Base-by-base conservation (phyloP, 805 yeast genomes). In the Ogataea thermomethanolica region DNA sequence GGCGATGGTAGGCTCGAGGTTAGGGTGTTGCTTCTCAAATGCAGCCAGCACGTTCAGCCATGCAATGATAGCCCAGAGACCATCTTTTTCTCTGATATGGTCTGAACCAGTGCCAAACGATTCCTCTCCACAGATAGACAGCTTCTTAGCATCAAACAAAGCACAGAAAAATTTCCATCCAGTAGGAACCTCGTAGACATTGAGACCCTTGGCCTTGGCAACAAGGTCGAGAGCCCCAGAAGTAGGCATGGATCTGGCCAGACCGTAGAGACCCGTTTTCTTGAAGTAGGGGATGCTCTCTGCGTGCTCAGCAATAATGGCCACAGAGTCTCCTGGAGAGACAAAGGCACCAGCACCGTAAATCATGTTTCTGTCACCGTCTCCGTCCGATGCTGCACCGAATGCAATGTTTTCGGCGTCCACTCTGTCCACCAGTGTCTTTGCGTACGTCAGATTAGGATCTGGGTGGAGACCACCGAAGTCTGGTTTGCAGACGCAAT, bases 381-480 rank as follows among this genome's bases (percentile, higher is more conserved):
- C 99, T 64, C 99, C 99, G 61, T 88, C 99, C n/a, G 95, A 84
- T 7, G 98, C 98, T 27, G 98, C 98, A 49, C 99, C 99, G 61
- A 91, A 91, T 7, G 91, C 85, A 50, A 90, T 85, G 44, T 78
- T 67, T 44, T 84, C 84, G 14, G 64, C 59, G 58, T 93, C 97
- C n/a, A 91, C 99, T 49, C 75, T 74, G 25, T 78, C 83, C 14
- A 91, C 99, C 48, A 91, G 72, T 13, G 95, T 79, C 44, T 74
- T 78, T 8, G 98, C 99, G 59, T 93, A 91, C 10, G 97, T 90
- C 63, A 91, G 75, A 68, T 91, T 91, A 50, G 99, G 99, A 66
- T 91, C 99, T 14, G 99, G 99, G 63, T 91, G 99, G 52, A 89
- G 71, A 1, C 99, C 99, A 48, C 99, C 99, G 58, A 91, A 91